Conservation (phyloP, 306 rosid species). For the Carpinus fangiana region DNA sequence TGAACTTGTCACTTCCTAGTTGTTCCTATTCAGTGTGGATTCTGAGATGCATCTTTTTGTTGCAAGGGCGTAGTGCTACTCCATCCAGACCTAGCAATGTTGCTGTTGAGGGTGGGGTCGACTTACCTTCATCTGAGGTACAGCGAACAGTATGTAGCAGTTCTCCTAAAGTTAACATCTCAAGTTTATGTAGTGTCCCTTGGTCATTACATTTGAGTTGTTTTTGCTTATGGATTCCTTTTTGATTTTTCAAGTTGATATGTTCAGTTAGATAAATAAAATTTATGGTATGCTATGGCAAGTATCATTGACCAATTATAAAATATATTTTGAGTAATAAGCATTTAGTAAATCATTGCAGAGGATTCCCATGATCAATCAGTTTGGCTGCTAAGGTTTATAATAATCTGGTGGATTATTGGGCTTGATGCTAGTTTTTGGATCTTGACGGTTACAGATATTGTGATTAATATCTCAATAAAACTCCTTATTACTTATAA, state of each 20-base stretch:
- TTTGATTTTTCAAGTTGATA: not conserved
- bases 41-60: conserved; percentile 37
- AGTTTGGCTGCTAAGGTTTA: not conserved
- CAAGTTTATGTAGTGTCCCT: not conserved
- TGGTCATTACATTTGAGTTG: not conserved
- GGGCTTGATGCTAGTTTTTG: not conserved
- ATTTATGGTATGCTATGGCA: not conserved
- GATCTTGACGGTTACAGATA: conserved; percentile 1
- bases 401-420: not conserved
- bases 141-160: conserved; percentile 8
- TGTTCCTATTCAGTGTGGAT: conserved; percentile 22
- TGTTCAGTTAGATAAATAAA: not conserved
- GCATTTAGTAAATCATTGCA: not conserved
- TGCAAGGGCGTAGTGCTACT: conserved; percentile 57
- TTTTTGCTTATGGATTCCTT: not conserved
- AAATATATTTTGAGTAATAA: not conserved
- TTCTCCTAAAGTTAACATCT: not conserved
- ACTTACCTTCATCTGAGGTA: conserved; percentile 84
- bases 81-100: conserved; percentile 59
- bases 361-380: not conserved
- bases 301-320: not conserved
- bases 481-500: no score
- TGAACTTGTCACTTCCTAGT: conserved; percentile 14
- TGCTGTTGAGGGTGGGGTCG: conserved; percentile 55
- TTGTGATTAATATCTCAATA: conserved; percentile 10